These are phyloP conservation scores for Cladophialophora carrionii DNA, from an alignment of 2,329 filamentous ascomycete species.

Conservation along the genomic window DNA sequence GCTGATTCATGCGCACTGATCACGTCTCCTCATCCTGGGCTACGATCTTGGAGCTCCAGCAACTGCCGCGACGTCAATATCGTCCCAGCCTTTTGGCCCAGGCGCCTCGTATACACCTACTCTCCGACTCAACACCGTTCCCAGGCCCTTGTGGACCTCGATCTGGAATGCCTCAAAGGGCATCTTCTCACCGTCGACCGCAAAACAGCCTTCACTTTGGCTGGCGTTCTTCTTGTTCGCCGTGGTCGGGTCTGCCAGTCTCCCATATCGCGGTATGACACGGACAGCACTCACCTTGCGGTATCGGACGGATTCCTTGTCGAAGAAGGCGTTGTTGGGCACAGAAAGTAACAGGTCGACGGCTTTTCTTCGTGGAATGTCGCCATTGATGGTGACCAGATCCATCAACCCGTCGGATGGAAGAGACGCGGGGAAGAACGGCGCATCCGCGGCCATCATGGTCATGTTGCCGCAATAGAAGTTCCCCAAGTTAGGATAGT, in stretches of 20 bases:
- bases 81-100: slow-evolving; percentile 40
- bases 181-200: slow-evolving; percentile 86
- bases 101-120: slow-evolving; percentile 68
- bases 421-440: slow-evolving; percentile 83
- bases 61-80: slow-evolving; percentile 11
- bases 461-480: slow-evolving; percentile 97
- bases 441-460: slow-evolving; percentile 82
- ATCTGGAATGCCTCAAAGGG: slow-evolving; percentile 90
- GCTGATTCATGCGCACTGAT: neutral
- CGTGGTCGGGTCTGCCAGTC: slow-evolving; percentile 28
- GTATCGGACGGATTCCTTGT: slow-evolving; percentile 75
- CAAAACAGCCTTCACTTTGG: slow-evolving; percentile 78
- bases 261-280: slow-evolving; percentile 67
- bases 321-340: slow-evolving; percentile 75
- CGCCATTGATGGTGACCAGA: slow-evolving; percentile 76
- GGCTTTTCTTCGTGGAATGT: slow-evolving; percentile 68
- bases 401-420: slow-evolving; percentile 86
- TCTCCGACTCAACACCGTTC: slow-evolving; percentile 78
- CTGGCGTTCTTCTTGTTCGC: slow-evolving; percentile 42
- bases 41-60: neutral
- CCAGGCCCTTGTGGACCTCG: slow-evolving; percentile 81
- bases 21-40: neutral
- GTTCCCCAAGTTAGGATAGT: slow-evolving; percentile 79
- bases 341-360: slow-evolving; percentile 72
- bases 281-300: slow-evolving; percentile 86